phyloP scores from a whole-genome alignment of 441 rosid species.

The Adansonia rubrostipa region DNA sequence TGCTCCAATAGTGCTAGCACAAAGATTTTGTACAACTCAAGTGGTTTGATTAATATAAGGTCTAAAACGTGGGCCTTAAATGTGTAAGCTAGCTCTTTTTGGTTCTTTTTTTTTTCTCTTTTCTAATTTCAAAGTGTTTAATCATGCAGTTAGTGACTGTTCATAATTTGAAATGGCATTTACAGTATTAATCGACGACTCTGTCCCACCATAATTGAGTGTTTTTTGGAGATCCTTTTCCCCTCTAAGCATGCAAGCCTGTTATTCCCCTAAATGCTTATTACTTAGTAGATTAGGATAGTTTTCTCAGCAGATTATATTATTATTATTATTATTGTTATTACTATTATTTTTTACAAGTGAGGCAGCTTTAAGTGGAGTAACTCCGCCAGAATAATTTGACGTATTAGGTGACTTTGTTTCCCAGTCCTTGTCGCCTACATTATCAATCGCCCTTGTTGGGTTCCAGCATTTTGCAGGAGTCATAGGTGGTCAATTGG shows the following conservation, averaged over 20 bases:
- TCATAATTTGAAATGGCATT: not conserved
- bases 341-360: not conserved
- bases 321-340: too few relatives aligned
- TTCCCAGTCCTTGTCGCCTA: constrained; percentile 3
- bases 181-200: constrained; percentile 7
- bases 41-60: constrained; percentile 2
- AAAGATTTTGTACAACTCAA: not conserved
- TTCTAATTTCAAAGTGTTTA: not conserved
- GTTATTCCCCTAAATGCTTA: constrained; percentile 16
- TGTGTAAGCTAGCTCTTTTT: not conserved
- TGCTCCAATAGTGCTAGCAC: not conserved
- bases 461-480: constrained; percentile 10
- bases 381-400: not conserved
- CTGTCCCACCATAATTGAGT: constrained; percentile 30
- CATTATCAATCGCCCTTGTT: not conserved
- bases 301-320: not conserved
- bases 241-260: constrained; percentile 22
- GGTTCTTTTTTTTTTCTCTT: not conserved
- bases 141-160: not conserved
- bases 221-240: constrained; percentile 18
- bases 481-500: not conserved
- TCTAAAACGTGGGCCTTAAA: constrained; percentile 18
- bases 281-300: not conserved
- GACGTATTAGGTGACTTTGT: not conserved
- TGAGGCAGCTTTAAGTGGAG: not conserved